Percentiles rank a stretch among this genome's conserved stretches.
phyloP scores from a whole-genome alignment of 2,329 filamentous ascomycete genomes.

The Alternaria sp. region DNA sequence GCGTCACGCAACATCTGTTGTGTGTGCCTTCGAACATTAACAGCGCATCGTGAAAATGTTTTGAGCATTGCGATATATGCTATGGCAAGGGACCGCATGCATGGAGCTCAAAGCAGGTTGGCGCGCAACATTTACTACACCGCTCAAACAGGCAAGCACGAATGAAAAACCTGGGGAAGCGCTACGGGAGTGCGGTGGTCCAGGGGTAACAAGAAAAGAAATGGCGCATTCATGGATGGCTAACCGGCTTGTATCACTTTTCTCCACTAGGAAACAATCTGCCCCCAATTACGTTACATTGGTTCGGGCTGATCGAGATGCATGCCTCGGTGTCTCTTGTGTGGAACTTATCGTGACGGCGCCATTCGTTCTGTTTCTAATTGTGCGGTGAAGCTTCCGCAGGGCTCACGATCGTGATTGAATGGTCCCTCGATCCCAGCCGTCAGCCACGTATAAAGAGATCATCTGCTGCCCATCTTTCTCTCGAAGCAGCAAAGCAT shows the following conservation, averaged over 20 bases:
- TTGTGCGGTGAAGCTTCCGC: conserved; percentile 43
- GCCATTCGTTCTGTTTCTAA: conserved; percentile 40
- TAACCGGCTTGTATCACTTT: conserved; percentile 30
- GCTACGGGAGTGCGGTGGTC: conserved; percentile 15
- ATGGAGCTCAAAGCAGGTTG: conserved; percentile 30
- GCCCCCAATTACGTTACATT: conserved; percentile 38
- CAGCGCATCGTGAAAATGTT: conserved; percentile 5
- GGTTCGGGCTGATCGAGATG: conserved; percentile 44
- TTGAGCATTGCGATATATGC: conserved; percentile 22
- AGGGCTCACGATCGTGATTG: conserved; percentile 26
- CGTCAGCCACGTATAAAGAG: conserved; percentile 39
- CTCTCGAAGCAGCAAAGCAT: conserved; percentile 39
- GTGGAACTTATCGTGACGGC: conserved; percentile 37
- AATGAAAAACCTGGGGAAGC: conserved; percentile 34
- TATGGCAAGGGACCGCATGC: conserved; percentile 28
- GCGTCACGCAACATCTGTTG: conserved; percentile 21
- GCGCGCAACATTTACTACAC: conserved; percentile 34
- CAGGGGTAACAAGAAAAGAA: conserved; percentile 24
- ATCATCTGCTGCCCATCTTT: conserved; percentile 31
- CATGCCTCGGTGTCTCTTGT: conserved; percentile 40
- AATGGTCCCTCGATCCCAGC: conserved; percentile 22
- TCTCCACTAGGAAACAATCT: conserved; percentile 36
- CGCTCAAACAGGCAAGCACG: conserved; percentile 25
- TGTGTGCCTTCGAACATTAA: conserved; percentile 12
- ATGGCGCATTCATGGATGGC: conserved; percentile 32